phyloP scores from a whole-genome alignment of 768 basidiomycete genomes.

The Amanita muscaria region DNA sequence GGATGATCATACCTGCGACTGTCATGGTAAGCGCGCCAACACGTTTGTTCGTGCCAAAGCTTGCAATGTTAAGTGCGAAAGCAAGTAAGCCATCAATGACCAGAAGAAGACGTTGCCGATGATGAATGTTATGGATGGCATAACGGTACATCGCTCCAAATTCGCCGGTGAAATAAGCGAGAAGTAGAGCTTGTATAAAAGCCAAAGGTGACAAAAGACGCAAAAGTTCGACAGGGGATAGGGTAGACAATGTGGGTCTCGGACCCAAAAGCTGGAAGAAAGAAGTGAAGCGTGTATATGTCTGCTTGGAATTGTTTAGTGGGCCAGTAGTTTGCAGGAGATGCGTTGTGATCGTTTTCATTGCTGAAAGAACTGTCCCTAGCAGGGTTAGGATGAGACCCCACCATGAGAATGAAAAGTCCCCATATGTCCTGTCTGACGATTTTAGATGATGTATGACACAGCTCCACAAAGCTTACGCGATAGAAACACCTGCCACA shows the following conservation, averaged over 20 bases:
- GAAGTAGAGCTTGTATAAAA: conserved; percentile 73
- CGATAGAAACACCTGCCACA: conserved; percentile 85
- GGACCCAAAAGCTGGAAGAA: background rate
- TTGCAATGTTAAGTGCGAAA: conserved; percentile 88
- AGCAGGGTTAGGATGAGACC: conserved; percentile 85
- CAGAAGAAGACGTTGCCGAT: conserved; percentile 40
- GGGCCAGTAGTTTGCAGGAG: conserved; percentile 46
- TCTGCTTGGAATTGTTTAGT: background rate
- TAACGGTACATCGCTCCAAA: conserved; percentile 42
- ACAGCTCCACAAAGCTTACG: conserved; percentile 43
- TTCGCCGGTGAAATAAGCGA: conserved; percentile 79
- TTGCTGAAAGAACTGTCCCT: conserved; percentile 84
- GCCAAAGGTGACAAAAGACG: conserved; percentile 89
- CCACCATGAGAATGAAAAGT: conserved; percentile 83
- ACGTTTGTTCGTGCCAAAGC: conserved; percentile 92
- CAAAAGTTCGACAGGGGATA: conserved; percentile 72
- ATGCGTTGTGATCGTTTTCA: conserved; percentile 91
- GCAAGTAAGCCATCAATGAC: conserved; percentile 79
- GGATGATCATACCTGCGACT: conserved; percentile 56
- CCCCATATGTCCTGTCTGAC: conserved; percentile 78
- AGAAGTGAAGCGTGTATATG: background rate
- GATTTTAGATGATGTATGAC: background rate
- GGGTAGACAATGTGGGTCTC: conserved; percentile 16
- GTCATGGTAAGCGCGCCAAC: conserved; percentile 87
- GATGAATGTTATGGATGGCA: conserved; percentile 9